Evolutionary conservation across 345 rosid genomes (phyloP).

Genomic region (Isatis tinctoria): DNA sequence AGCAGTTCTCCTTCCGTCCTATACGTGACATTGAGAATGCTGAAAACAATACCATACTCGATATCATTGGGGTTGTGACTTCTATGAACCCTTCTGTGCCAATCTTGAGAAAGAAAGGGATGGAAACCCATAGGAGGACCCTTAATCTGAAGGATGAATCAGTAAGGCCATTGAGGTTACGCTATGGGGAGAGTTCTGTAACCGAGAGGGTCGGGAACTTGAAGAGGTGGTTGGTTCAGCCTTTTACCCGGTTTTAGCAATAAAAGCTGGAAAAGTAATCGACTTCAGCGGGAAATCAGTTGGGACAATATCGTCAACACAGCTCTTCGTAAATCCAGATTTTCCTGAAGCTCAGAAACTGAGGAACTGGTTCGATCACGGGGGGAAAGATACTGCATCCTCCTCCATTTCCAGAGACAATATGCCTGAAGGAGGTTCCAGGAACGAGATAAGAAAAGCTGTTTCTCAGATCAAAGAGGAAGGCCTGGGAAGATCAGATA

Average conservation of each 20-base stretch:
- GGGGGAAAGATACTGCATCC: conserved; percentile 53
- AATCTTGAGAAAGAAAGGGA: conserved; percentile 83
- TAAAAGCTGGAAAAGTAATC: conserved; percentile 82
- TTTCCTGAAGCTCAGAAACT: conserved; percentile 61
- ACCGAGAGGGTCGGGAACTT: conserved; percentile 73
- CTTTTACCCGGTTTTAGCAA: conserved; percentile 64
- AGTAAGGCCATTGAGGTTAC: conserved; percentile 69
- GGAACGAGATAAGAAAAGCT: conserved; percentile 62
- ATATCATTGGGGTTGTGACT: conserved; percentile 68
- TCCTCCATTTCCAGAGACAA: conserved; percentile 69
- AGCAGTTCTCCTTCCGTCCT: conserved; percentile 80
- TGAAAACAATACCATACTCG: conserved; percentile 72
- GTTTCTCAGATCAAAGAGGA: conserved; percentile 80
- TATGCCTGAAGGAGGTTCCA: conserved; percentile 43
- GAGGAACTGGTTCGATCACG: conserved; percentile 76
- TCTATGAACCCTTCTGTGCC: conserved; percentile 79
- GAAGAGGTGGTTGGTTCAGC: conserved; percentile 76
- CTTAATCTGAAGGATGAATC: conserved; percentile 79
- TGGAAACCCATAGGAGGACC: conserved; percentile 91
- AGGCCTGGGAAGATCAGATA: conserved; percentile 87
- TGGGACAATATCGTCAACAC: conserved; percentile 75
- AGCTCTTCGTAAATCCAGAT: conserved; percentile 80
- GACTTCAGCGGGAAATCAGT: conserved; percentile 86
- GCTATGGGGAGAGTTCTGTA: conserved; percentile 91
- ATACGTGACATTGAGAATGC: conserved; percentile 74